These are phyloP conservation scores for Neurospora sp. DNA, from an alignment of 495 filamentous ascomycete genomes.

Conservation along the genomic window DNA sequence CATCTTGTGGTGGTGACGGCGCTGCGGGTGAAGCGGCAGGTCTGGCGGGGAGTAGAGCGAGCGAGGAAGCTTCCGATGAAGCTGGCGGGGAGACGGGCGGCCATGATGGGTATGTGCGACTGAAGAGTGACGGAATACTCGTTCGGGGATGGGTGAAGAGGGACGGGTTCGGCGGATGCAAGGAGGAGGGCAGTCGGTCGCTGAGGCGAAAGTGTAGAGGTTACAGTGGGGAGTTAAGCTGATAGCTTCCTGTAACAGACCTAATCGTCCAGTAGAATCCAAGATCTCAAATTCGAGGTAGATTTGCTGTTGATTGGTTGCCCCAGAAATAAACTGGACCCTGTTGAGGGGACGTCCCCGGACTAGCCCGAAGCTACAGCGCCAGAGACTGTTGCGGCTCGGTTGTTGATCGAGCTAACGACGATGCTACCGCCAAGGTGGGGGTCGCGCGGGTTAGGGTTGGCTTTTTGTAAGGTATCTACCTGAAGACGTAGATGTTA, in stretches of 20 bases:
- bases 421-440: neutral
- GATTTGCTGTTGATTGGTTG: neutral
- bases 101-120: conserved; percentile 3
- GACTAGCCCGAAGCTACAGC: neutral
- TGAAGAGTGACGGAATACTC: neutral
- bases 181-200: neutral
- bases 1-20: neutral
- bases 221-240: neutral
- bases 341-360: neutral
- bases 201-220: neutral
- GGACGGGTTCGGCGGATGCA: neutral
- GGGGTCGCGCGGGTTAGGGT: neutral
- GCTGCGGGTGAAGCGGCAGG: neutral
- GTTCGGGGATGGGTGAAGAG: neutral
- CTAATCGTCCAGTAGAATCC: neutral
- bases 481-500: neutral
- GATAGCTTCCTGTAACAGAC: neutral
- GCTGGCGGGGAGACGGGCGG: conserved; percentile 6
- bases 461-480: neutral
- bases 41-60: conserved; percentile 7
- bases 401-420: neutral
- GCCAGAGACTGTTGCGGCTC: neutral
- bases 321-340: neutral
- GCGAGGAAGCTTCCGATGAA: conserved; percentile 13
- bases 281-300: neutral